Evolutionary conservation across 2,329 filamentous ascomycete genomes (phyloP).

Genomic region (Chaetomium sp.): DNA sequence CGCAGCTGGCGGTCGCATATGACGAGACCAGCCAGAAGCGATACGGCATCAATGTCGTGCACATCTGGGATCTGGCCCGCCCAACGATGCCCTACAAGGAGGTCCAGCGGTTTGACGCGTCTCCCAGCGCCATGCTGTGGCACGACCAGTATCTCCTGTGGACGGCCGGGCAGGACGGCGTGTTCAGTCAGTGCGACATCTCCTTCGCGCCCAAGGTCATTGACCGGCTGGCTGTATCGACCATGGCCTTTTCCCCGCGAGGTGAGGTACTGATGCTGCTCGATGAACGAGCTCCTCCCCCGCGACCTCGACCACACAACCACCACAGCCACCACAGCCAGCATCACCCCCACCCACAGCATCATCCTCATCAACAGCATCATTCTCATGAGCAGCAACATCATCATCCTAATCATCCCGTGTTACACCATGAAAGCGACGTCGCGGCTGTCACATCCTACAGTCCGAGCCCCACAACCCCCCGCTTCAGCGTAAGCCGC

Average conservation of each 20-base stretch:
- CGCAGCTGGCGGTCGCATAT: conserved; percentile 57
- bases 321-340: no score
- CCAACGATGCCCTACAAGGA: conserved; percentile 62
- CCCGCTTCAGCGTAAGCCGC: conserved; percentile 49
- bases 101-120: conserved; percentile 52
- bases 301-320: conserved; percentile 35
- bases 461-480: conserved; percentile 43
- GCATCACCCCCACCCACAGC: no score
- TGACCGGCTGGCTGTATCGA: conserved; percentile 56
- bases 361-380: no score
- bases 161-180: conserved; percentile 56
- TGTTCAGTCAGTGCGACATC: conserved; percentile 59
- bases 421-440: conserved; percentile 25
- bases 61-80: conserved; percentile 63
- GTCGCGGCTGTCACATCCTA: conserved; percentile 35
- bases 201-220: conserved; percentile 57
- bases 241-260: conserved; percentile 52
- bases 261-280: conserved; percentile 57
- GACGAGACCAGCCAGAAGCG: conserved; percentile 49
- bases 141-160: conserved; percentile 59
- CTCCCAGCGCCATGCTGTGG: conserved; percentile 56
- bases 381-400: no score
- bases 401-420: not conserved
- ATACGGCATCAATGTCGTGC: conserved; percentile 52
- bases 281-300: conserved; percentile 47